These are phyloP conservation scores for Leptodontidium sp. DNA, from an alignment of 2,329 filamentous ascomycete genomes.

Conservation along the genomic window DNA sequence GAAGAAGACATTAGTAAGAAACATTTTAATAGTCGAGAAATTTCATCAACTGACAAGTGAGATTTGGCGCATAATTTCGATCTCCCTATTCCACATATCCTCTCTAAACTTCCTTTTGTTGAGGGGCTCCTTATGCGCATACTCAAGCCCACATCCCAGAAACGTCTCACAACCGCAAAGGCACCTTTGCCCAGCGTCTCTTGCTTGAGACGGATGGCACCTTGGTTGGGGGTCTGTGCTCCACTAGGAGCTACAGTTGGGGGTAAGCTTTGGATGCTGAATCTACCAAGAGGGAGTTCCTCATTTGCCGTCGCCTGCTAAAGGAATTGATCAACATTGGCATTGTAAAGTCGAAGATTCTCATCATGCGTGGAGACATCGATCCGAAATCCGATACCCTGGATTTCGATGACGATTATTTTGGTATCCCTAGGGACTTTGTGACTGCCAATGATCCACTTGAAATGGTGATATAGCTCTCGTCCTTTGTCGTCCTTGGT, in stretches of 20 bases:
- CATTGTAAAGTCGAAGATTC: conserved; percentile 22
- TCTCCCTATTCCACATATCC: conserved; percentile 37
- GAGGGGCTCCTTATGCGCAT: conserved; percentile 40
- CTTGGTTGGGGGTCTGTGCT: conserved; percentile 13
- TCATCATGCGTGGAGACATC: conserved; percentile 19
- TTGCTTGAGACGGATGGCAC: conserved; percentile 23
- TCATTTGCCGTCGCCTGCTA: background rate
- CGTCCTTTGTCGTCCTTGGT: conserved; percentile 17
- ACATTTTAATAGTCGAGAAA: too few relatives aligned
- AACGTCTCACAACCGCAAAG: conserved; percentile 28
- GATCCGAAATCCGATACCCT: conserved; percentile 23
- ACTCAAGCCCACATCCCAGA: conserved; percentile 30
- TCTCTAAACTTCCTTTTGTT: conserved; percentile 6
- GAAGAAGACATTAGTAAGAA: conserved; percentile 4
- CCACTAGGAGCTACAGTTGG: conserved; percentile 19
- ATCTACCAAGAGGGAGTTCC: too few relatives aligned
- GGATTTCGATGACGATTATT: conserved; percentile 20
- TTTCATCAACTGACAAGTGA: conserved; percentile 31
- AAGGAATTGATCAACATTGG: conserved; percentile 29
- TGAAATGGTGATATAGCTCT: conserved; percentile 16
- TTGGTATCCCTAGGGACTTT: background rate
- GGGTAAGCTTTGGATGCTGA: background rate
- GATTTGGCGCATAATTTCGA: conserved; percentile 37
- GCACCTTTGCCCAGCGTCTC: conserved; percentile 20
- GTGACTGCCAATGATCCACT: conserved; percentile 10